Conservation (phyloP, 768 basidiomycete genomes). For the Suillus clintonianus region DNA sequence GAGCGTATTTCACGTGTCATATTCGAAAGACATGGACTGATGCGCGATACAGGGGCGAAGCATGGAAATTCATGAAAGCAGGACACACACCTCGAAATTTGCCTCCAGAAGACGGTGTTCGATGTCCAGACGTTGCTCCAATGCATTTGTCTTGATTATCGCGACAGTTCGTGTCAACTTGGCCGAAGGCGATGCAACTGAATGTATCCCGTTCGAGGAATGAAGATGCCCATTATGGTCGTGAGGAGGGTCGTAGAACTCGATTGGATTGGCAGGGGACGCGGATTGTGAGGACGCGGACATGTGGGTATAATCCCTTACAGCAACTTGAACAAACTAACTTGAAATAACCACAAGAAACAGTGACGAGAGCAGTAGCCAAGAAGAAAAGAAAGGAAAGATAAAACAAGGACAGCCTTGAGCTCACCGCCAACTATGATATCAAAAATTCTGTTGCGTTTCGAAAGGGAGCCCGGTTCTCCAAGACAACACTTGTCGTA, state of each 20-base stretch:
- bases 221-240: slow-evolving; percentile 3
- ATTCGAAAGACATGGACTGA: neutral
- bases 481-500: neutral
- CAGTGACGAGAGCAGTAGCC: slow-evolving; percentile 12
- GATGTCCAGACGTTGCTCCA: slow-evolving; percentile 74
- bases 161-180: slow-evolving; percentile 66
- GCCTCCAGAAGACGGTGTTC: slow-evolving; percentile 79
- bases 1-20: slow-evolving; percentile 8
- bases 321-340: slow-evolving; percentile 9
- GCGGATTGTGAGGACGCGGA: slow-evolving; percentile 15
- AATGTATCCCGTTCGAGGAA: slow-evolving; percentile 7
- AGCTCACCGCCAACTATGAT: slow-evolving; percentile 5
- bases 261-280: slow-evolving; percentile 15
- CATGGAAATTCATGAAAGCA: neutral
- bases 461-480: slow-evolving; percentile 4
- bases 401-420: slow-evolving; percentile 4
- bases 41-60: neutral
- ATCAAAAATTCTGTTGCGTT: slow-evolving; percentile 7
- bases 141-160: slow-evolving; percentile 81
- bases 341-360: slow-evolving; percentile 22
- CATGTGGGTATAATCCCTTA: slow-evolving; percentile 20
- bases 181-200: slow-evolving; percentile 11
- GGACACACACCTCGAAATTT: slow-evolving; percentile 69
- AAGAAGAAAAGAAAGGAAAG: slow-evolving; percentile 19
- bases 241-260: slow-evolving; percentile 16